Percentiles rank a stretch among this genome's conserved stretches.
These are phyloP conservation scores for Stachybotrys echinatus DNA, from an alignment of 2,329 filamentous ascomycete genomes.

Conservation along the genomic window DNA sequence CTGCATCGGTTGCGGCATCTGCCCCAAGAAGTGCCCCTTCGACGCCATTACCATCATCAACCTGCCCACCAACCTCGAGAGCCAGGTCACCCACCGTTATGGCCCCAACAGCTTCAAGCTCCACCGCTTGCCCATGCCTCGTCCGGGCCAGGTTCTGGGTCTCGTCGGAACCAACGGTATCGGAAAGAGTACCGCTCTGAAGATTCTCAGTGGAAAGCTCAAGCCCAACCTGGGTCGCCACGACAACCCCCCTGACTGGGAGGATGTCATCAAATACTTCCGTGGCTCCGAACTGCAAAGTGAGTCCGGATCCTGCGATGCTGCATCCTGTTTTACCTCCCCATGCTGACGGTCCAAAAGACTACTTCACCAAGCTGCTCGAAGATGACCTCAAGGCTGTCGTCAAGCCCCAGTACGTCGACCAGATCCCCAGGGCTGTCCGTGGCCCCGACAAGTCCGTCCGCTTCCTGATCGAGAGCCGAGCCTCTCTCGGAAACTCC, in stretches of 20 bases:
- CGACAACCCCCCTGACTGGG: slow-evolving; percentile 97
- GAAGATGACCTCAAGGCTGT: slow-evolving; percentile 97
- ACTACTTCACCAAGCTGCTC: slow-evolving; percentile 98
- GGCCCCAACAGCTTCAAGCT: slow-evolving; percentile 99
- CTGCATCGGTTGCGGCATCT: slow-evolving; percentile 98
- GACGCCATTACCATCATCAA: slow-evolving; percentile 99
- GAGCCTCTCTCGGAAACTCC: slow-evolving; percentile 71
- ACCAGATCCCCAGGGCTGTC: slow-evolving; percentile 93
- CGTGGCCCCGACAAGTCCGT: slow-evolving; percentile 78
- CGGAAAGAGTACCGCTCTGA: slow-evolving; percentile 98
- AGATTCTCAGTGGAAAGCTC: slow-evolving; percentile 96
- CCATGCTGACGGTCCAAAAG: slow-evolving; percentile 25
- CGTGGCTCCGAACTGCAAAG: slow-evolving; percentile 95
- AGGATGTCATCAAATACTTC: slow-evolving; percentile 98
- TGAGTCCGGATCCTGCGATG: slow-evolving; percentile 28
- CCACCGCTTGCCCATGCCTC: slow-evolving; percentile 90
- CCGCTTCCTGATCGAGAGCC: slow-evolving; percentile 68
- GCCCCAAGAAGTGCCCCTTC: slow-evolving; percentile 98
- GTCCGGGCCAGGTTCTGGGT: slow-evolving; percentile 91
- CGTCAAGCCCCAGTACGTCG: slow-evolving; percentile 98
- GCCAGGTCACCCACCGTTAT: slow-evolving; percentile 96
- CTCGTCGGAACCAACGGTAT: slow-evolving; percentile 99
- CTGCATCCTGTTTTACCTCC: background rate
- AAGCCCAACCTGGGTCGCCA: slow-evolving; percentile 96
- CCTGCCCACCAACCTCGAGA: slow-evolving; percentile 97